Evolutionary conservation across 2,329 filamentous ascomycete species (phyloP), one percentile per base, ranked within the genome.

Genomic region (Fusarium tricinctum): DNA sequence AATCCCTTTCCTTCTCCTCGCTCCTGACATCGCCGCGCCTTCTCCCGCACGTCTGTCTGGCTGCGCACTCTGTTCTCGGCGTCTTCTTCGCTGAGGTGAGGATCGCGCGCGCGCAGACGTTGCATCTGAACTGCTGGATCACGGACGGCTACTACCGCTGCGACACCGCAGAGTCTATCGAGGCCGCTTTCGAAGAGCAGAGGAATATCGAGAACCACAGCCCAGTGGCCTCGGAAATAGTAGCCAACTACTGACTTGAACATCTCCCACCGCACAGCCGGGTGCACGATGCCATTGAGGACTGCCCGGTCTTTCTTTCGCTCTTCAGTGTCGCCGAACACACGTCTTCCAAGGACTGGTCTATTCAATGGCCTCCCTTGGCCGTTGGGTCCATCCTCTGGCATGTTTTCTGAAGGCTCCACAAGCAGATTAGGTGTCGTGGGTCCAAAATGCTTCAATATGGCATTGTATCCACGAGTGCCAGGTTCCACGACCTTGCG

Each of bases 401-500:
- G 84, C 79, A 85, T 84, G n/a, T 75, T 78, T 13, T 82, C 79
- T 1, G 85, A 83, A 5, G 81, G 75, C 1, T 89, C 85, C 4
- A 94, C 85, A 0, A 98, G 88, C 1, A 99, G 87, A 61, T 97
- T 94, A 0, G 95, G 94, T 0, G 94, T 97, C 6, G 87, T 92
- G 28, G 93, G 86, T 1, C 86, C 87, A 78, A 99, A 99, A 80
- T 97, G 85, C 20, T 85, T 81, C 40, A 98, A 87, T 70, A 99
- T 97, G 64, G 91, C 89, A 49, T 86, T 83, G 84, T 98, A 97
- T 72, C 92, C 95, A 14, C 86, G 77, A 8, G 93, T 97, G 28
- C 96, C 96, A 1, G 96, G 96, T 78, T 97, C 93, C 78, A 99
- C 95, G 62, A 98, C 96, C 78, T 96, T 88, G 73, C 95, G 94